Evolutionary conservation across 352 stramenopile species (phyloP), one percentile per base, ranked within the genome.

Genomic region (Pythium diclinum): DNA sequence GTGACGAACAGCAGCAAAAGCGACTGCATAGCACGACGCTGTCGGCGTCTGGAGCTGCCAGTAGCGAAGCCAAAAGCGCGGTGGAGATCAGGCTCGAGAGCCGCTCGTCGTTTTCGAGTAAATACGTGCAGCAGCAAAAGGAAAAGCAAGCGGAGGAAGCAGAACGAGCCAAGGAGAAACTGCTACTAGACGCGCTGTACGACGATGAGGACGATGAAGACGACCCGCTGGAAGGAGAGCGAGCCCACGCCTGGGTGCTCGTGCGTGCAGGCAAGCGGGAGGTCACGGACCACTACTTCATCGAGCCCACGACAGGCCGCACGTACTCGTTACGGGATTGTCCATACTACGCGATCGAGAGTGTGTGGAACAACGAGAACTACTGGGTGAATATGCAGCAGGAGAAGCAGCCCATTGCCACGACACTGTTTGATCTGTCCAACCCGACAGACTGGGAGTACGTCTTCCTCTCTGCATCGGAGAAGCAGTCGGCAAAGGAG

Each of bases 301-400:
- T 98, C 23, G 96, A 99, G 61, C 79, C 94, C 21, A 96, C 94
- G 3, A 98, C 95, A 1, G 94, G 94, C 0, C 74, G 81, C 1
- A 69, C 79, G 11, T 98, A 98, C 69, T 72, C 82, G 9, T 42
- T 96, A 3, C 58, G 73, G 19, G 78, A 91, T 17, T 75, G 72
- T 3, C 95, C 96, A 6, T 98, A 98, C 75, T 61, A 77, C 4
- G 65, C 61, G 34, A 83, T 98, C 7, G 92, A 98, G 68, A 85
- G 70, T 19, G 78, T 98, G 2, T 99, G 93, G 79, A 98, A 97
- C 67, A 74, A 97, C 62, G 86, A 95, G 59, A 98, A 98, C 71
- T 98, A 94, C 65, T 98, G 92, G 91, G 87, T 98, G 19, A 98
- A 98, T 75, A 98, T 97, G 86, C 91, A 96, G 63, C 59, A 68